Percentiles rank a stretch among this genome's conserved stretches.
Evolutionary conservation across 208 protist species (phyloP).

Genomic region (Crithidia thermophila): DNA sequence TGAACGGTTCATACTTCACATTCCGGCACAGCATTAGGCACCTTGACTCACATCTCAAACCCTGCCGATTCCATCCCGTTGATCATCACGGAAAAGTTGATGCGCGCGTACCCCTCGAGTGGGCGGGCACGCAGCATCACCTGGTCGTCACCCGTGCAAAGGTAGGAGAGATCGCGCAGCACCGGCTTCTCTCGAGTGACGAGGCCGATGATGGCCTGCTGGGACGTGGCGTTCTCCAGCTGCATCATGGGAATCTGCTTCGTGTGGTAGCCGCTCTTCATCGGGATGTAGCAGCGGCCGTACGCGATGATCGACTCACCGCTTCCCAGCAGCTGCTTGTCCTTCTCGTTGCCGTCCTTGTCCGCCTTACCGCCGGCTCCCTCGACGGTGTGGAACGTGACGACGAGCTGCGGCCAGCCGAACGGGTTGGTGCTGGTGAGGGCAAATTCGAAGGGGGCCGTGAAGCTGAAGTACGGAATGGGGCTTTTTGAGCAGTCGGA

Average conservation of each 20-base stretch:
- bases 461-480: conserved; percentile 72
- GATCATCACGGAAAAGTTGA: conserved; percentile 76
- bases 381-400: conserved; percentile 74
- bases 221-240: conserved; percentile 64
- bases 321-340: conserved; percentile 45
- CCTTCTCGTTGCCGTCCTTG: conserved; percentile 33
- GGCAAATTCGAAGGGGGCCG: conserved; percentile 81
- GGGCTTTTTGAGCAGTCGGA: conserved; percentile 58
- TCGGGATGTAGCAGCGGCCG: conserved; percentile 81
- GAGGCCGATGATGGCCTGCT: conserved; percentile 60
- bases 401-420: conserved; percentile 84
- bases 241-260: conserved; percentile 73
- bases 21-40: too few species aligned
- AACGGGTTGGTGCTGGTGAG: conserved; percentile 81
- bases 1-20: too few species aligned
- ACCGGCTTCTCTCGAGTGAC: conserved; percentile 64
- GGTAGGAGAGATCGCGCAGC: conserved; percentile 76
- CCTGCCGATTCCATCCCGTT: conserved; percentile 75
- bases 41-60: conserved; percentile 60
- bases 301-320: conserved; percentile 73
- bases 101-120: conserved; percentile 57
- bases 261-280: conserved; percentile 63
- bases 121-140: conserved; percentile 69
- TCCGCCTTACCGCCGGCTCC: conserved; percentile 31
- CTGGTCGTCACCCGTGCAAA: conserved; percentile 82